These are phyloP conservation scores for Elasticomyces elasticus DNA, from an alignment of 495 filamentous ascomycete species.

Conservation along the genomic window DNA sequence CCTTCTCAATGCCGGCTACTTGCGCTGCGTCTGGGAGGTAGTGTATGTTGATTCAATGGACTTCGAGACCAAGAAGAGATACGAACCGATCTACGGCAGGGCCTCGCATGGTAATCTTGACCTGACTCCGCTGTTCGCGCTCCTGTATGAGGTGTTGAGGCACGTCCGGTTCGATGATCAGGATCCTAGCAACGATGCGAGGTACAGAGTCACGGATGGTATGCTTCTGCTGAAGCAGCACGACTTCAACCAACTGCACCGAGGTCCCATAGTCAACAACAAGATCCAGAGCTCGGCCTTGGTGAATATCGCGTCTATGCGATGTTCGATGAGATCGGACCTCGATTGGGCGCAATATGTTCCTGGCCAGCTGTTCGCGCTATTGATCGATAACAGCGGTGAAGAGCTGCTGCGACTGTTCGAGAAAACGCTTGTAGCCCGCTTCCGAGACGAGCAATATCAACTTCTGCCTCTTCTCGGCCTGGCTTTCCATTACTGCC, in stretches of 20 bases:
- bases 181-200: background rate
- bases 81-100: background rate
- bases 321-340: background rate
- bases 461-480: background rate
- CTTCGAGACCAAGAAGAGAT: background rate
- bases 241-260: background rate
- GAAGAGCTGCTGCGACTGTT: background rate
- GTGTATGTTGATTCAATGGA: background rate
- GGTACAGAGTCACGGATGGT: background rate
- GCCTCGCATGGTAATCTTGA: background rate
- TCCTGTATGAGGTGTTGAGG: background rate
- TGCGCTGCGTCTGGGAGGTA: background rate
- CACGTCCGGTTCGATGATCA: background rate
- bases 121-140: background rate
- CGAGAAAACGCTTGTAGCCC: background rate
- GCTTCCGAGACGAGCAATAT: background rate
- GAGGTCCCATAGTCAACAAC: background rate
- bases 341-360: background rate
- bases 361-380: slow-evolving; percentile 1
- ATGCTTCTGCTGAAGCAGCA: background rate
- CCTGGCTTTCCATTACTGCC: slow-evolving; percentile 1
- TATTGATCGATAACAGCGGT: background rate
- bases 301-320: background rate
- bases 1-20: background rate
- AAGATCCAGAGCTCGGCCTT: background rate